Conservation (phyloP, 805 yeast genomes). For the Zygosaccharomyces kombuchaensis region DNA sequence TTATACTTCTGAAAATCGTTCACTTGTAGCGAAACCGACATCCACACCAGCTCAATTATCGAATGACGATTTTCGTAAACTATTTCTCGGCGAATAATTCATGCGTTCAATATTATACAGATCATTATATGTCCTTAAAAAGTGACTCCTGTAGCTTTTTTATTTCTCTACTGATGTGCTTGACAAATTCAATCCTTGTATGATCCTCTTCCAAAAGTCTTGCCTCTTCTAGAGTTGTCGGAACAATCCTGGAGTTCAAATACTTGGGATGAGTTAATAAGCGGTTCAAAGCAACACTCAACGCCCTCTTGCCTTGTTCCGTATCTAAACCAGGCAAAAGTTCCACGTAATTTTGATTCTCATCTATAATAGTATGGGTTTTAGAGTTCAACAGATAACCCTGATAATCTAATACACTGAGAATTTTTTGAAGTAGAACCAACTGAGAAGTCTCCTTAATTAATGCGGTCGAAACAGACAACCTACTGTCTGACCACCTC, state of each 20-base stretch:
- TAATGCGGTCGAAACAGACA: constrained; percentile 44
- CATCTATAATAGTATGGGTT: constrained; percentile 12
- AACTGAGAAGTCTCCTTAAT: constrained; percentile 68
- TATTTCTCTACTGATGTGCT: constrained; percentile 46
- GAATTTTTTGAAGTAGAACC: constrained; percentile 55
- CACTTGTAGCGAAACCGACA: background rate
- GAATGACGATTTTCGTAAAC: constrained; percentile 38
- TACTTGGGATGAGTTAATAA: constrained; percentile 84
- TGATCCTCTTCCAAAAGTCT: constrained; percentile 49
- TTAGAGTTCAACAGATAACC: constrained; percentile 38
- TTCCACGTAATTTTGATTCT: constrained; percentile 24
- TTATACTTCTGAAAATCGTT: background rate
- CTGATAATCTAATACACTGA: constrained; percentile 50
- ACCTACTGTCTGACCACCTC: constrained; percentile 54
- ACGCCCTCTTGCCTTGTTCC: constrained; percentile 51
- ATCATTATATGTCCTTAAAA: constrained; percentile 12
- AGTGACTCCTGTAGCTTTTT: constrained; percentile 48
- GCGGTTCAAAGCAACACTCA: constrained; percentile 60
- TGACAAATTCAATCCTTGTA: constrained; percentile 40
- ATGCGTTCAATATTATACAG: constrained; percentile 4
- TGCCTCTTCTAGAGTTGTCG: constrained; percentile 64
- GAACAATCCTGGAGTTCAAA: constrained; percentile 60
- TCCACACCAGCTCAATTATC: constrained; percentile 21
- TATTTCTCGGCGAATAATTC: constrained; percentile 30
- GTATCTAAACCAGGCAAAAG: constrained; percentile 60